Evolutionary conservation across 441 rosid genomes (phyloP).

Genomic region (Lepidium campestre): DNA sequence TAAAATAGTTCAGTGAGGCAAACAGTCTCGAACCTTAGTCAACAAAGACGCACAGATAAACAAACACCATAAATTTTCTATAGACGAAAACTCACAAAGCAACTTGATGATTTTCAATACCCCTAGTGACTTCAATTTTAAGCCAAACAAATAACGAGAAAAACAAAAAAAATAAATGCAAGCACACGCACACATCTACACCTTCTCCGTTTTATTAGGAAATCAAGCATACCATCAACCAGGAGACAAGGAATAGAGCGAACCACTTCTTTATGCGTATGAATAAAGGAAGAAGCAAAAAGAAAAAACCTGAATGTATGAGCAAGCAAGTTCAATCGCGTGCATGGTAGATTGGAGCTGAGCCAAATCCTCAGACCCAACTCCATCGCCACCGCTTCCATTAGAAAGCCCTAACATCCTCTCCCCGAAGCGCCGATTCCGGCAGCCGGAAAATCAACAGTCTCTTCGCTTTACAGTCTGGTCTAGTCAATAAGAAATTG

Average conservation of each 20-base stretch:
- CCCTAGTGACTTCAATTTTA: constrained; percentile 18
- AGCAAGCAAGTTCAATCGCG: constrained; percentile 90
- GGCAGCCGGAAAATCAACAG: constrained; percentile 6
- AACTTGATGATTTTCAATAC: background rate
- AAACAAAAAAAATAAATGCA: constrained; percentile 14
- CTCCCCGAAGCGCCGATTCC: background rate
- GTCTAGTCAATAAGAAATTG: background rate
- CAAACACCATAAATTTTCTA: background rate
- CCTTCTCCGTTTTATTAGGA: background rate
- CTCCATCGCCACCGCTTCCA: constrained; percentile 28
- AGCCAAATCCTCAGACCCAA: constrained; percentile 46
- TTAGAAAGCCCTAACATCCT: constrained; percentile 50
- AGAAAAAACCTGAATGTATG: constrained; percentile 69
- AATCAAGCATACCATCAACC: background rate
- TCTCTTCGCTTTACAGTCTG: background rate
- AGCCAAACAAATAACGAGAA: constrained; percentile 11
- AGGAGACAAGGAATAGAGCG: background rate
- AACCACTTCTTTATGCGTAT: background rate
- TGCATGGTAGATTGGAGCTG: constrained; percentile 85
- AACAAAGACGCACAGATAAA: background rate
- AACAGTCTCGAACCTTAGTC: background rate
- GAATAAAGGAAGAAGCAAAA: constrained; percentile 5
- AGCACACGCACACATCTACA: background rate
- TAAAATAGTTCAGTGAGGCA: background rate
- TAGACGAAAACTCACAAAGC: background rate